Conservation (phyloP, 2,329 filamentous ascomycete species). For the Exophiala spinifera region DNA sequence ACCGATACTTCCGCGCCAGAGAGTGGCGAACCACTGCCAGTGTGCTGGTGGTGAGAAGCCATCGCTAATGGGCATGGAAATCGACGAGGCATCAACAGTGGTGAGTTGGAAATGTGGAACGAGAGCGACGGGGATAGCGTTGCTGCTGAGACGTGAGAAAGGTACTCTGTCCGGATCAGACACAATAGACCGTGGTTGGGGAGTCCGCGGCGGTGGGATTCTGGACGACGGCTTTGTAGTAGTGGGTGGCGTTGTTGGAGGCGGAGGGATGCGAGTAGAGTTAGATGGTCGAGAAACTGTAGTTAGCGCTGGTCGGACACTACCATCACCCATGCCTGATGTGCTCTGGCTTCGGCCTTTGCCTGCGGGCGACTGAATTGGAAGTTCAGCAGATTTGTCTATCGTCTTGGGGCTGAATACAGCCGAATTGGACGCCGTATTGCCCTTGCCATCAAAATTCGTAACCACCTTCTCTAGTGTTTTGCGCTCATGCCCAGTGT, state of each 20-base stretch:
- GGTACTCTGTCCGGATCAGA: neutral
- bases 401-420: constrained; percentile 25
- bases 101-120: constrained; percentile 78
- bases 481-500: neutral
- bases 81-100: constrained; percentile 71
- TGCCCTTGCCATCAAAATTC: neutral
- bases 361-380: constrained; percentile 12
- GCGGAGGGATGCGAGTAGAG: constrained; percentile 21
- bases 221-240: neutral
- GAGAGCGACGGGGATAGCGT: constrained; percentile 65
- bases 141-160: constrained; percentile 1
- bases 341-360: constrained; percentile 14
- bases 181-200: neutral
- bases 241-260: constrained; percentile 12
- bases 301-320: constrained; percentile 2
- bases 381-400: constrained; percentile 17
- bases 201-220: constrained; percentile 7
- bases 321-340: constrained; percentile 3
- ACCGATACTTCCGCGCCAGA: constrained; percentile 83
- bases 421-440: constrained; percentile 1
- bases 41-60: constrained; percentile 80
- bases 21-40: constrained; percentile 94
- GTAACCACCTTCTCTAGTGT: neutral
- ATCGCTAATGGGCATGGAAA: constrained; percentile 70
- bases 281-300: constrained; percentile 16